These are phyloP conservation scores for Afroboletus lepidellus DNA, from an alignment of 1,284 basidiomycete species.

Conservation along the genomic window DNA sequence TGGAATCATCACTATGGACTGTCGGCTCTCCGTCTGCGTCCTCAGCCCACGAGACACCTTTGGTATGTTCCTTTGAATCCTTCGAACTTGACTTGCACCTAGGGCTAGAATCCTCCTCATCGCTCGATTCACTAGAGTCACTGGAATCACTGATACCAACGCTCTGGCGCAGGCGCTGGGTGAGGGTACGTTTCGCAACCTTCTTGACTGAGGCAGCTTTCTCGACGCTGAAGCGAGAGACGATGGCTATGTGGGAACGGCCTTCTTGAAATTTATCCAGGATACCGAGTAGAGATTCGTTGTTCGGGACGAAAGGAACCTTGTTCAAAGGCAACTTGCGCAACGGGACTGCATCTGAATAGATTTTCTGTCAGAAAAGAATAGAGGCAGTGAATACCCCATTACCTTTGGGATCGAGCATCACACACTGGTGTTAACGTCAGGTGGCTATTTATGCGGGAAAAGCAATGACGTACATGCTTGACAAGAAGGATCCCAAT, in stretches of 20 bases:
- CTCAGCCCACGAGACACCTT: slow-evolving; percentile 27
- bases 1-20: slow-evolving; percentile 31
- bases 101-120: slow-evolving; percentile 37
- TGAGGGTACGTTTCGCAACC: slow-evolving; percentile 58
- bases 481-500: slow-evolving; percentile 56
- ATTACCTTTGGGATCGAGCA: slow-evolving; percentile 83
- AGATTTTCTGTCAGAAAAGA: background rate
- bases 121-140: slow-evolving; percentile 47
- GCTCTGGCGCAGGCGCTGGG: slow-evolving; percentile 61
- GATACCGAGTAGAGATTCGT: slow-evolving; percentile 84
- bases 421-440: slow-evolving; percentile 57
- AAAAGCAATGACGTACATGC: slow-evolving; percentile 23
- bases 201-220: slow-evolving; percentile 44
- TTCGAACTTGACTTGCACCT: slow-evolving; percentile 14
- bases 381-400: background rate
- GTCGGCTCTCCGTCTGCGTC: slow-evolving; percentile 37
- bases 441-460: background rate
- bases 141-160: slow-evolving; percentile 65
- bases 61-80: slow-evolving; percentile 23
- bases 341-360: slow-evolving; percentile 70
- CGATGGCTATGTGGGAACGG: slow-evolving; percentile 88
- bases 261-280: slow-evolving; percentile 92
- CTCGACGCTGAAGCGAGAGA: slow-evolving; percentile 62
- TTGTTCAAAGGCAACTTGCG: slow-evolving; percentile 81
- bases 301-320: slow-evolving; percentile 81